Conservation (phyloP, 202 grass and related monocot genomes). For the Cymbopogon flexuosus region DNA sequence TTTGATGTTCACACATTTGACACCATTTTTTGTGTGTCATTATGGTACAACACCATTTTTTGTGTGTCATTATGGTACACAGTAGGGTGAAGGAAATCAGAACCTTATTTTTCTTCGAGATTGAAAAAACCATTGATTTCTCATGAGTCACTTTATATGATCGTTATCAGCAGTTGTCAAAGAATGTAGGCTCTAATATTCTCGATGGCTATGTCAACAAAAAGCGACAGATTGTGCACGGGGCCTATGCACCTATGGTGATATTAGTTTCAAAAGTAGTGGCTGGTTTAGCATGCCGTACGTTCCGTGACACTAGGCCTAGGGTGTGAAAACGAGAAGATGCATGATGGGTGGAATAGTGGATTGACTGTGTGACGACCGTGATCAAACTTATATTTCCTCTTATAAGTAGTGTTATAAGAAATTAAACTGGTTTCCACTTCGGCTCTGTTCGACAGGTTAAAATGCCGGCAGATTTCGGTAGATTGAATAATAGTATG, state of each 20-base stretch:
- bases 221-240: background rate
- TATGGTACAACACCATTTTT: background rate
- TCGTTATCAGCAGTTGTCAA: background rate
- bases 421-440: no score
- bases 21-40: background rate
- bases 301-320: background rate
- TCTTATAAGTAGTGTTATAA: no score
- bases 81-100: background rate
- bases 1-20: background rate
- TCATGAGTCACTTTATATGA: background rate
- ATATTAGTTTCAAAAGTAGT: background rate
- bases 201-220: background rate
- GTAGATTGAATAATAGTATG: no score
- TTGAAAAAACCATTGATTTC: background rate
- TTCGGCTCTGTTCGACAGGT: no score
- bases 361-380: background rate
- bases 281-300: background rate
- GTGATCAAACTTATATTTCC: background rate
- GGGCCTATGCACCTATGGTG: background rate
- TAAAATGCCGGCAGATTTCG: no score
- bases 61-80: background rate
- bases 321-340: background rate
- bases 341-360: background rate
- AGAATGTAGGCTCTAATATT: background rate
- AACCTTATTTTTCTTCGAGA: background rate